A percentile compares a stretch with the other conserved stretches of the same genome.
Evolutionary conservation across 768 basidiomycete genomes (phyloP).

Genomic region (Wakefieldia striispora): DNA sequence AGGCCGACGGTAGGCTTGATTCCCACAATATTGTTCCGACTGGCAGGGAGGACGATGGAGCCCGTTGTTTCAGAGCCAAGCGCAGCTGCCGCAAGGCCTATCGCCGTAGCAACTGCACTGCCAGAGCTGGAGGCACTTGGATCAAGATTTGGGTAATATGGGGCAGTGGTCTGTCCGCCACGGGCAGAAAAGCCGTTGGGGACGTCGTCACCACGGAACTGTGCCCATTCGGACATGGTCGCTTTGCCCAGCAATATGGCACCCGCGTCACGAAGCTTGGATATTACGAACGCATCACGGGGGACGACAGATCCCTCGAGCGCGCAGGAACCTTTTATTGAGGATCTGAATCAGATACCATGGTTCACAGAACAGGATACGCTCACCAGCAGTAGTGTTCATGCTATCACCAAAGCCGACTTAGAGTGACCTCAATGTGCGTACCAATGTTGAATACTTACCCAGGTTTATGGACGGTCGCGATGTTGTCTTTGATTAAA

Average conservation of each 20-base stretch:
- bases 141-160: conserved; percentile 42
- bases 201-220: conserved; percentile 35
- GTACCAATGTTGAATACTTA: conserved; percentile 4
- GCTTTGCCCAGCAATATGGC: conserved; percentile 43
- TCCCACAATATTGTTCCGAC: conserved; percentile 45
- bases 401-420: conserved; percentile 30
- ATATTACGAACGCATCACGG: conserved; percentile 34
- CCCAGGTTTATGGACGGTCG: conserved; percentile 29
- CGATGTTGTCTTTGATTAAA: conserved; percentile 50
- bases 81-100: conserved; percentile 43
- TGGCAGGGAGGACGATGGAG: conserved; percentile 44
- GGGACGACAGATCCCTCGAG: conserved; percentile 39
- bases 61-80: conserved; percentile 51
- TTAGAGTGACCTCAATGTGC: not conserved
- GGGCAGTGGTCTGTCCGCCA: conserved; percentile 42
- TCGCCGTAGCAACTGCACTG: conserved; percentile 41
- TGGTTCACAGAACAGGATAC: not conserved
- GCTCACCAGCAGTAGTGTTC: conserved; percentile 52
- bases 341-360: conserved; percentile 6
- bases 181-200: conserved; percentile 45
- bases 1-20: conserved; percentile 42
- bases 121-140: conserved; percentile 44
- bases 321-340: conserved; percentile 33
- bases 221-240: conserved; percentile 43
- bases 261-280: conserved; percentile 32